Conservation (phyloP, 1,284 basidiomycete genomes). For the Cutaneotrichosporon cavernicola region DNA sequence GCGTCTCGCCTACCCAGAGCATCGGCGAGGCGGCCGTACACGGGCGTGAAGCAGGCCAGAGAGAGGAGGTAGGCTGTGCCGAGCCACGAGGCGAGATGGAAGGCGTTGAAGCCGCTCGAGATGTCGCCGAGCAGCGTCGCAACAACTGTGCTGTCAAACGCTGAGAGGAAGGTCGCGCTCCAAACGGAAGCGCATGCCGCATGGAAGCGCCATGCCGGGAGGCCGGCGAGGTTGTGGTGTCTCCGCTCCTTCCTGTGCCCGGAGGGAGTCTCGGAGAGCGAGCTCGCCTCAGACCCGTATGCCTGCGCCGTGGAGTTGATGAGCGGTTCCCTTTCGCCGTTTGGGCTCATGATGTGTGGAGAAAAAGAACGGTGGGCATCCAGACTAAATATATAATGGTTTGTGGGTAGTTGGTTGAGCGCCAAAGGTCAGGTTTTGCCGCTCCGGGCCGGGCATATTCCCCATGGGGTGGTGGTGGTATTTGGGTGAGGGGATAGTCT, state of each 20-base stretch:
- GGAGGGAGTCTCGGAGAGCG: neutral
- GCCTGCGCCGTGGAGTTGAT: neutral
- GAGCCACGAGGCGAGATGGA: conserved; percentile 72
- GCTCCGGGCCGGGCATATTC: neutral
- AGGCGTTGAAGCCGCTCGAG: conserved; percentile 47
- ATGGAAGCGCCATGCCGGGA: conserved; percentile 37
- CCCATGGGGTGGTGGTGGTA: too few species aligned
- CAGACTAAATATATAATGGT: neutral
- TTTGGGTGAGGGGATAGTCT: too few species aligned
- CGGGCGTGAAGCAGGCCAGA: conserved; percentile 80
- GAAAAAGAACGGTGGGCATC: neutral
- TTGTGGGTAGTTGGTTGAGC: neutral
- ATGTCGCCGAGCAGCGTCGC: conserved; percentile 61
- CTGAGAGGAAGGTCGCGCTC: conserved; percentile 62
- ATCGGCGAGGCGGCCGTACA: conserved; percentile 82
- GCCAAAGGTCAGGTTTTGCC: neutral
- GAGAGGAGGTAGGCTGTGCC: conserved; percentile 62
- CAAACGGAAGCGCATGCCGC: conserved; percentile 38
- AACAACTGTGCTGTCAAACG: conserved; percentile 65
- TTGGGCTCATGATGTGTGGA: neutral
- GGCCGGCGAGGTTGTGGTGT: conserved; percentile 46
- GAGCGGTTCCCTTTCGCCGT: neutral
- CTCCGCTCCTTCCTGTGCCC: neutral
- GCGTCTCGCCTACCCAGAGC: conserved; percentile 78
- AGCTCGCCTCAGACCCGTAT: neutral